phyloP scores from a whole-genome alignment of 163 green algal species.

The Prototheca wickerhamii region DNA sequence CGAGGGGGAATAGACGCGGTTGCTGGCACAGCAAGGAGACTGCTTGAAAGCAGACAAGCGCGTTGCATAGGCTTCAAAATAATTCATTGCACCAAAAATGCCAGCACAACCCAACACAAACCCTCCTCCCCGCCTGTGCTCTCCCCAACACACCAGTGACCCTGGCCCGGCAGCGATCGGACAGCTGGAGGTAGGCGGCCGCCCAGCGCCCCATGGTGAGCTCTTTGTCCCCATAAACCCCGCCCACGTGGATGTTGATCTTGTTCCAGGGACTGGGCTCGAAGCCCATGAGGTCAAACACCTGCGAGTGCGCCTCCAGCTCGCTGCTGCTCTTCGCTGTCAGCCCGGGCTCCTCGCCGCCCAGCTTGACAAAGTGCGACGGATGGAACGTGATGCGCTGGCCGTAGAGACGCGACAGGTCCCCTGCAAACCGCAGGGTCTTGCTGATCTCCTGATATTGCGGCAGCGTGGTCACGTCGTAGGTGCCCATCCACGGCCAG shows the following conservation, averaged over 20 bases:
- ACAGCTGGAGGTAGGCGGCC: conserved; percentile 19
- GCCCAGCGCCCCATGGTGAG: conserved; percentile 43
- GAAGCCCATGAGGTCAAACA: conserved; percentile 59
- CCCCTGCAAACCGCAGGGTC: conserved; percentile 41
- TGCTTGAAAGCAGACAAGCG: no score
- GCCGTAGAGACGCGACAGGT: conserved; percentile 33
- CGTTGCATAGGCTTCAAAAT: no score
- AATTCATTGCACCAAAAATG: no score
- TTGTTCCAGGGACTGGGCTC: conserved; percentile 46
- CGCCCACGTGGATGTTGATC: conserved; percentile 74
- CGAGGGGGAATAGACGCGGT: background rate
- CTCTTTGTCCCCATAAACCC: conserved; percentile 41
- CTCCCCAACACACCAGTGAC: conserved; percentile 11
- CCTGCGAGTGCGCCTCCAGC: conserved; percentile 42
- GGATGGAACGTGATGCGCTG: conserved; percentile 70
- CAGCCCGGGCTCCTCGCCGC: conserved; percentile 15
- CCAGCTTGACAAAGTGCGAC: conserved; percentile 68
- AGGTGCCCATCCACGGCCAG: conserved; percentile 57
- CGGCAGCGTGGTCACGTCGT: conserved; percentile 45
- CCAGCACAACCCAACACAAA: no score
- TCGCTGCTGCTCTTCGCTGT: conserved; percentile 29
- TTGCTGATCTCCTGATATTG: conserved; percentile 48
- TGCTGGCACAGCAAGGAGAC: background rate
- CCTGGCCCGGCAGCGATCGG: conserved; percentile 11
- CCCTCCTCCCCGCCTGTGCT: no score